Evolutionary conservation across 768 basidiomycete species (phyloP).

Genomic region (Tylopilus sp.): DNA sequence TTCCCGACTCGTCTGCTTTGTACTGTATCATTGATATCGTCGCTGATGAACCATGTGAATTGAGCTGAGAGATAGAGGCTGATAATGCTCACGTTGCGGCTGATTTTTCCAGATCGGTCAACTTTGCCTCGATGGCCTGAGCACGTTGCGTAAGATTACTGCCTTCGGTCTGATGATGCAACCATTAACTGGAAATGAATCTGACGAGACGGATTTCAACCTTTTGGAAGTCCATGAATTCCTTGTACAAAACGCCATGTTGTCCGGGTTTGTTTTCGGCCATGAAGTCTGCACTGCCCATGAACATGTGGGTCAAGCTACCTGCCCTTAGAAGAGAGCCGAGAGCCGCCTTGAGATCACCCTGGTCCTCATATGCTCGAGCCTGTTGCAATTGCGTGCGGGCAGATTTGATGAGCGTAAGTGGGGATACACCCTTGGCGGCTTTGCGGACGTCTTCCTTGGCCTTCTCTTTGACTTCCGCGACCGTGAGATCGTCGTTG

Average conservation of each 20-base stretch:
- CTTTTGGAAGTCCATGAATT: conserved; percentile 62
- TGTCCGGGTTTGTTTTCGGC: conserved; percentile 46
- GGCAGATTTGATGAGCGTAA: conserved; percentile 61
- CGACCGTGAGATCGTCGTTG: conserved; percentile 34
- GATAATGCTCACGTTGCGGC: conserved; percentile 27
- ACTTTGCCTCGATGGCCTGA: conserved; percentile 42
- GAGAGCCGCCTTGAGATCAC: conserved; percentile 61
- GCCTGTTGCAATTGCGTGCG: conserved; percentile 53
- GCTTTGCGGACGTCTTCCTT: conserved; percentile 47
- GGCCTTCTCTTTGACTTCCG: conserved; percentile 47
- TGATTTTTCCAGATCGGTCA: conserved; percentile 45
- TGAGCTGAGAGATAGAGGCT: neutral
- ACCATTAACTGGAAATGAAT: conserved; percentile 9
- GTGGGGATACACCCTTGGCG: conserved; percentile 56
- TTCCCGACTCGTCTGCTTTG: conserved; percentile 49
- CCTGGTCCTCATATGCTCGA: conserved; percentile 48
- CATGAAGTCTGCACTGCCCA: conserved; percentile 58
- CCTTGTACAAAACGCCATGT: conserved; percentile 56
- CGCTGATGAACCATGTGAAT: conserved; percentile 16
- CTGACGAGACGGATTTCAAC: conserved; percentile 38
- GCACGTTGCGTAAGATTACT: conserved; percentile 38
- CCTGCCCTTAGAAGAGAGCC: conserved; percentile 60
- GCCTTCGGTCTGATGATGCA: conserved; percentile 35
- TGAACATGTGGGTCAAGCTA: conserved; percentile 51
- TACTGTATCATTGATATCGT: conserved; percentile 25